phyloP scores from a whole-genome alignment of 2,329 filamentous ascomycete genomes.

The Aspergillus sp. region DNA sequence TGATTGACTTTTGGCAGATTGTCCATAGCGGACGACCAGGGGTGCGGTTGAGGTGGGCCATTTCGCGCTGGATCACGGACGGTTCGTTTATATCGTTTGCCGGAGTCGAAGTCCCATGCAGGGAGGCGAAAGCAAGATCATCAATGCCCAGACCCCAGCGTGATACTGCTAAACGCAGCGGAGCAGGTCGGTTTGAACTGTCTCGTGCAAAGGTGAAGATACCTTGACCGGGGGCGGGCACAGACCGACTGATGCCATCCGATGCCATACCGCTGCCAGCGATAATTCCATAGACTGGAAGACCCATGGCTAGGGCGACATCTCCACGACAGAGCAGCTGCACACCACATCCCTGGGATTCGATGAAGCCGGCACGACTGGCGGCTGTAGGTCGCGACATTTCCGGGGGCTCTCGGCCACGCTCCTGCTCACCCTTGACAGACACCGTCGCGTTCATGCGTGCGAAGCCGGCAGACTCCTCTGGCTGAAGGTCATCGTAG shows the following conservation, averaged over 20 bases:
- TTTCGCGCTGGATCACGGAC: slow-evolving; percentile 87
- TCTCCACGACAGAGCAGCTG: neutral
- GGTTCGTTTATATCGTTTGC: slow-evolving; percentile 99
- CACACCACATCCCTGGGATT: neutral
- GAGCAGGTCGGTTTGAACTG: neutral
- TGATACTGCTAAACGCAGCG: neutral
- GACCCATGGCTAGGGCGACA: neutral
- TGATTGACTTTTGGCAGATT: slow-evolving; percentile 98
- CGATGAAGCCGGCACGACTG: neutral
- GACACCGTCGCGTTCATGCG: slow-evolving; percentile 99
- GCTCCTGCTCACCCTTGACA: slow-evolving; percentile 72
- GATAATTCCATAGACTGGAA: neutral
- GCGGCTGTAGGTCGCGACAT: neutral
- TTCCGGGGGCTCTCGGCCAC: neutral
- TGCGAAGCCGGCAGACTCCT: slow-evolving; percentile 95
- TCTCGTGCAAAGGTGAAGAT: neutral
- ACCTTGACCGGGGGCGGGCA: neutral
- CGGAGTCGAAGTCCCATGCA: slow-evolving; percentile 95
- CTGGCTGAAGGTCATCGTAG: slow-evolving; percentile 96
- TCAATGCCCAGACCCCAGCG: slow-evolving; percentile 46
- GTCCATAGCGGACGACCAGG: slow-evolving; percentile 91
- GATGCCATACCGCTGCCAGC: neutral
- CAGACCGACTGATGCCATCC: neutral
- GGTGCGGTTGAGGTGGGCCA: slow-evolving; percentile 83
- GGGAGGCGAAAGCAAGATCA: slow-evolving; percentile 86